Base-by-base conservation (phyloP, 1,139 yeast species). In the Sugiyamaella pinicola region DNA sequence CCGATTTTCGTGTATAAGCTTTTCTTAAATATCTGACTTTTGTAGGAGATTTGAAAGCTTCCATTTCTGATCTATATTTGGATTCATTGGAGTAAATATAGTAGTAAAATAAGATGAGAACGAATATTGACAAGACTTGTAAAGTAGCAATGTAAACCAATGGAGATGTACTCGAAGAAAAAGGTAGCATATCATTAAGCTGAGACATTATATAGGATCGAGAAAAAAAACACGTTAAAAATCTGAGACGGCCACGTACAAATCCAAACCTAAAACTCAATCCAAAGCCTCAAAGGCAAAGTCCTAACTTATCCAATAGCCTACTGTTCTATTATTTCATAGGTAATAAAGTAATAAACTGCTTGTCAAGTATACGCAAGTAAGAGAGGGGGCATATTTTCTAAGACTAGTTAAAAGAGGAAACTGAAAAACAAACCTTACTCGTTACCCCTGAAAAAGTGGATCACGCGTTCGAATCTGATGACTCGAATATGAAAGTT, bases 381-480 rank as follows among this genome's bases (percentile, higher is more conserved):
- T n/a, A n/a, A n/a, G n/a, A n/a, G n/a, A n/a, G n/a, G n/a, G n/a
- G 18, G 39, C n/a, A 10, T 10, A 26, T 8, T 8, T 10, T 7
- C 9, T 7, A 26, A 31, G n/a, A n/a, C 17, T 12, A 31, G 6
- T 12, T 42, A 12, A 29, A 42, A 28, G 37, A 42, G 28, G 46
- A 42, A 29, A 42, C 18, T 42, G 18, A 31, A 29, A 28, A 42
- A 42, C 37, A 42, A 15, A 10, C 9, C 24, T 29, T 29, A 33
- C 13, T 13, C 26, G 37, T 42, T 42, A 42, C 46, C 46, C 46
- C 46, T 42, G 46, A 40, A 42, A n/a, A 42, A 31, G 17, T 34
- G 21, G 33, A 13, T 22, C 34, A 26, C 17, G 21, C 9, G 34
- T 40, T 40, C 44, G 21, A 26, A 38, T 21, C 42, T 12, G n/a